A percentile compares a stretch with the other conserved stretches of the same genome.
Conservation (phyloP, 108 stramenopile genomes). For the Cylindrotheca closterium region DNA sequence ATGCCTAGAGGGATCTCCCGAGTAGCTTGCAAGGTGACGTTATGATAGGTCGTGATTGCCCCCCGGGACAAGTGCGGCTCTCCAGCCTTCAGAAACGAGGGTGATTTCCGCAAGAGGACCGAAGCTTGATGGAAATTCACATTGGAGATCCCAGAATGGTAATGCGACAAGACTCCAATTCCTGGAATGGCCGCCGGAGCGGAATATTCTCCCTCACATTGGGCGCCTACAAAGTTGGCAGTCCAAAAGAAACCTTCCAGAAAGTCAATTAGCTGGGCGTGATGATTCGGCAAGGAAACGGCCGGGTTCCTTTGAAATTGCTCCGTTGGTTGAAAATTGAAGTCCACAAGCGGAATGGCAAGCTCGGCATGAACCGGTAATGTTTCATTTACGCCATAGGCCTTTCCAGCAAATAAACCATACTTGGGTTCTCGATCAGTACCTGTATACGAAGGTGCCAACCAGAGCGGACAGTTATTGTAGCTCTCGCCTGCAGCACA, state of each 20-base stretch:
- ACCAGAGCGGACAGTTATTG: constrained; percentile 34
- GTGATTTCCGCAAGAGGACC: constrained; percentile 21
- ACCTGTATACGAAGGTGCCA: constrained; percentile 37
- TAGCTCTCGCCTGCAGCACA: neutral
- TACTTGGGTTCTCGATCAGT: constrained; percentile 26
- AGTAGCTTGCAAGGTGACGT: constrained; percentile 57
- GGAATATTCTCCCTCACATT: constrained; percentile 37
- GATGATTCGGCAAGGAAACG: too few relatives aligned
- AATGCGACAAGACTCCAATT: constrained; percentile 34
- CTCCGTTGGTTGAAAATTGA: neutral
- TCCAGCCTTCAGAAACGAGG: constrained; percentile 19
- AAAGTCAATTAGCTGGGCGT: constrained; percentile 23
- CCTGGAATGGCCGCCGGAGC: constrained; percentile 36
- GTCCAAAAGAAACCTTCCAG: constrained; percentile 42
- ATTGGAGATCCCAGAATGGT: constrained; percentile 42
- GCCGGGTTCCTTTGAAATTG: too few relatives aligned
- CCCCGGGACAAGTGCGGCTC: constrained; percentile 48
- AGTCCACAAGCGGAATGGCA: constrained; percentile 52
- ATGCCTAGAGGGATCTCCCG: constrained; percentile 64
- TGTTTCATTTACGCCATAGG: constrained; percentile 27
- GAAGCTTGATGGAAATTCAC: constrained; percentile 35
- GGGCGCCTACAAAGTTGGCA: constrained; percentile 19
- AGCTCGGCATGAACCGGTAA: constrained; percentile 36
- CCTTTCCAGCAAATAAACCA: constrained; percentile 44
- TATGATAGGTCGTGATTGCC: constrained; percentile 62